These are phyloP conservation scores for Stenogyne calaminthoides DNA, from an alignment of 305 asterid species.

Conservation along the genomic window DNA sequence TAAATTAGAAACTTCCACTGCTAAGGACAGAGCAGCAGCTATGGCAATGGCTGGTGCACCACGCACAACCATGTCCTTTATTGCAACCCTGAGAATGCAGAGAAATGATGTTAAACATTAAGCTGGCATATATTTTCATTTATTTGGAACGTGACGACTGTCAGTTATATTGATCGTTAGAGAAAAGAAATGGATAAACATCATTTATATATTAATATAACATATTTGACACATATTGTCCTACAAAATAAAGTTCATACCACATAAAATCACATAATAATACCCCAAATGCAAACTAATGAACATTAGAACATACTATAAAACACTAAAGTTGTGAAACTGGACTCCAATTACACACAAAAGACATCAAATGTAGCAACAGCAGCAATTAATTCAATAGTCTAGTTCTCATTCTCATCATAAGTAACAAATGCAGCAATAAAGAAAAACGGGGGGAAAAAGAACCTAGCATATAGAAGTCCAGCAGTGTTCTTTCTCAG, in stretches of 20 bases:
- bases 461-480: no score
- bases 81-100: slow-evolving; percentile 68
- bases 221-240: background rate
- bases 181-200: background rate
- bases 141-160: background rate
- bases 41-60: slow-evolving; percentile 99
- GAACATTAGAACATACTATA: background rate
- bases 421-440: background rate
- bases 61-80: slow-evolving; percentile 95
- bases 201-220: background rate
- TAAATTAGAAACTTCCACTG: slow-evolving; percentile 73
- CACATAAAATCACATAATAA: background rate
- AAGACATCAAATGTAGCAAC: background rate
- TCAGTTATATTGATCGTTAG: background rate
- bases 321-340: background rate
- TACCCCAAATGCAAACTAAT: background rate
- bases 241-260: background rate
- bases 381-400: background rate
- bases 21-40: slow-evolving; percentile 91
- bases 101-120: slow-evolving; percentile 1
- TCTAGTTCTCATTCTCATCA: background rate
- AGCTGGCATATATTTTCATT: background rate
- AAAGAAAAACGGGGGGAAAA: background rate
- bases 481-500: background rate
- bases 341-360: background rate